phyloP scores from a whole-genome alignment of 192 early-diverging fungal species.

The Thoreauomyces humboldtii region DNA sequence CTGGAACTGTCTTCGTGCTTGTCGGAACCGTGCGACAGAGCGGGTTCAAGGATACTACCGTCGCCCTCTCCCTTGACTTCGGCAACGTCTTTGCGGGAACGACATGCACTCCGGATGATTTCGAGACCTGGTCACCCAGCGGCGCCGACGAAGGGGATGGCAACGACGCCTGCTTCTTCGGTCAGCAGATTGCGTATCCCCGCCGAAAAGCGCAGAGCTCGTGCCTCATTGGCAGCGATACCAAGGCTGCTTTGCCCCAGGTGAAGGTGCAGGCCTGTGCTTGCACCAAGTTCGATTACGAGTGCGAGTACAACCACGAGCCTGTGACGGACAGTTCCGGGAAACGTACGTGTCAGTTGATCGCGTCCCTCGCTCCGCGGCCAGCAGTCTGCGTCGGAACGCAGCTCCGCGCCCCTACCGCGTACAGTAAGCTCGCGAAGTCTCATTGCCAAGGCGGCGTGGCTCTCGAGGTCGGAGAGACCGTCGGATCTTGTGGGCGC shows the following conservation, averaged over 20 bases:
- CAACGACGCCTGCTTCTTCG: slow-evolving; percentile 53
- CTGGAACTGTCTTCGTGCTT: slow-evolving; percentile 28
- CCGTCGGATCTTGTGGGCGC: slow-evolving; percentile 19
- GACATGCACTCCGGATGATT: slow-evolving; percentile 59
- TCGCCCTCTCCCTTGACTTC: slow-evolving; percentile 31
- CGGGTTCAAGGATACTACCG: not conserved
- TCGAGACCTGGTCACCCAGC: slow-evolving; percentile 73
- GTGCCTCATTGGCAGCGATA: slow-evolving; percentile 38
- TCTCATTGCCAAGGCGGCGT: slow-evolving; percentile 38
- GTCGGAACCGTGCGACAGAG: slow-evolving; percentile 20
- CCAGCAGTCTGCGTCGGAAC: slow-evolving; percentile 27
- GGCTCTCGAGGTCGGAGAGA: slow-evolving; percentile 9
- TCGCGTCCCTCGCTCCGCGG: slow-evolving; percentile 11
- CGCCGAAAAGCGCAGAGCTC: slow-evolving; percentile 36
- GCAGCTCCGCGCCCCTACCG: slow-evolving; percentile 17
- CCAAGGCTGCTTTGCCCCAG: slow-evolving; percentile 4
- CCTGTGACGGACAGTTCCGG: not conserved
- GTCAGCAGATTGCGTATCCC: slow-evolving; percentile 40
- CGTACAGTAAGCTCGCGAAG: slow-evolving; percentile 26
- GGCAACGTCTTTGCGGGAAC: slow-evolving; percentile 23
- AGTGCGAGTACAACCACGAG: slow-evolving; percentile 42
- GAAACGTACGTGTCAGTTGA: slow-evolving; percentile 6
- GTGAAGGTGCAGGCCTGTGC: slow-evolving; percentile 21
- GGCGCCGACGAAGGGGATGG: not conserved
- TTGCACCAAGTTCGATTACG: slow-evolving; percentile 50